phyloP scores from a whole-genome alignment of 2,329 filamentous ascomycete species.

The Aspergillus brunneoviolaceus region DNA sequence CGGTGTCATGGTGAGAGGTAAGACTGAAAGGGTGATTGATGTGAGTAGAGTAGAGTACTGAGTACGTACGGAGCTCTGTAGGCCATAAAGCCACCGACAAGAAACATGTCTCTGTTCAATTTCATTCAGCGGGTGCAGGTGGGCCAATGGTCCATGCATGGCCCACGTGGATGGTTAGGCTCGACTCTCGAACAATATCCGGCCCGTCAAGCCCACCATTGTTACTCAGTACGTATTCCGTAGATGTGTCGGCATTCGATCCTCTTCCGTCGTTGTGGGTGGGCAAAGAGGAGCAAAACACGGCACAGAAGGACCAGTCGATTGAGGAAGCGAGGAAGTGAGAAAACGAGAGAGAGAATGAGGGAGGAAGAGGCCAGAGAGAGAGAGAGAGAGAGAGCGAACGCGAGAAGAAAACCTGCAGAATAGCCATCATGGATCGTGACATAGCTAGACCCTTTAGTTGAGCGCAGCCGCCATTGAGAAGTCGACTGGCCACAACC shows the following conservation, averaged over 20 bases:
- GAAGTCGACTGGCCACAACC: background rate
- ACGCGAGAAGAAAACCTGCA: background rate
- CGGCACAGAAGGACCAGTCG: background rate
- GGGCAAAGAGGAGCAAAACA: constrained; percentile 1
- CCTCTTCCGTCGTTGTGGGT: background rate
- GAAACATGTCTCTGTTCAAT: background rate
- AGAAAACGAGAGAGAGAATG: background rate
- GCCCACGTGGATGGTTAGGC: constrained; percentile 18
- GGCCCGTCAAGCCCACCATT: background rate
- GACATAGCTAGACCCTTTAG: background rate
- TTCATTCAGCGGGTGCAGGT: background rate
- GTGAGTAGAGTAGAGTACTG: background rate
- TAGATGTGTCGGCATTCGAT: too few species aligned
- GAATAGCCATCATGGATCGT: background rate
- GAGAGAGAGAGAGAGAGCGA: background rate
- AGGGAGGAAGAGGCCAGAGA: too few species aligned
- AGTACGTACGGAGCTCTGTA: background rate
- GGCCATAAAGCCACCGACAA: background rate
- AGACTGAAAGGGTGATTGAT: too few species aligned
- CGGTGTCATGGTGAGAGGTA: too few species aligned
- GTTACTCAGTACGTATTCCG: too few species aligned
- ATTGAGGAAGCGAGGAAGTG: too few species aligned
- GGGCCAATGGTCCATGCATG: constrained; percentile 17
- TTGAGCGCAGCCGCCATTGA: background rate
- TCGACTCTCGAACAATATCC: constrained; percentile 1